Evolutionary conservation across 164 flowering plant genomes (phyloP), one percentile per base, ranked within the genome.

Genomic region (Macadamia tetraphylla): DNA sequence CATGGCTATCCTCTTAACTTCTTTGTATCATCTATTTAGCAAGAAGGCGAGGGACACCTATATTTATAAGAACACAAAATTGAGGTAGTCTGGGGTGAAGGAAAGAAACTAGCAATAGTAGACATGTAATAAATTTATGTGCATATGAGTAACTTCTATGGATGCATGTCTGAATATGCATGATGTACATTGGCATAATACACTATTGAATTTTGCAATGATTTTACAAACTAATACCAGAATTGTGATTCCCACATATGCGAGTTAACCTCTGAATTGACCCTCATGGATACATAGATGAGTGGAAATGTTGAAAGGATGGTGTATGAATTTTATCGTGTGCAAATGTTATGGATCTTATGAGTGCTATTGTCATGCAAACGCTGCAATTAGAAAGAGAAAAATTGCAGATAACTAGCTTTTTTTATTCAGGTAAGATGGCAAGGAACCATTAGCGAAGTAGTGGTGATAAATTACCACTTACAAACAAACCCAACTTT

Each of bases 1-100:
- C 81, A 73, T 73, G 60, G 58, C 42, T 60, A 23, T 30, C 58
- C n/a, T 32, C 15, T 5, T 1, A 59, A 29, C 29, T 59, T 58
- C 17, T 15, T 14, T 52, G 10, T 46, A 17, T 59, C 11, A 43
- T 67, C n/a, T 3, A 23, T 12, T 67, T 42, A 60, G 55, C 58
- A 30, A 32, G 15, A 44, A 9, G 7, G 43, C 43, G 70, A 35
- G 55, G 49, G 58, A 60, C n/a, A 31, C 40, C 11, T 8, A 9
- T 30, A 67, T 58, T 30, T 60, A 53, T 17, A 55, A 65, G 32
- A 23, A 12, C 32, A 1, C 9, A 4, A 30, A 7, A 57, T 7
- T n/a, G 59, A 18, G 3, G 2, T n/a, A 18, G 23, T n/a, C 6
- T 57, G 59, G 23, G 3, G 29, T 1, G 29, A 57, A 63, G 6